Evolutionary conservation across 805 yeast genomes (phyloP), one percentile per base, ranked within the genome.

Genomic region (Tetrapisispora phaffii): DNA sequence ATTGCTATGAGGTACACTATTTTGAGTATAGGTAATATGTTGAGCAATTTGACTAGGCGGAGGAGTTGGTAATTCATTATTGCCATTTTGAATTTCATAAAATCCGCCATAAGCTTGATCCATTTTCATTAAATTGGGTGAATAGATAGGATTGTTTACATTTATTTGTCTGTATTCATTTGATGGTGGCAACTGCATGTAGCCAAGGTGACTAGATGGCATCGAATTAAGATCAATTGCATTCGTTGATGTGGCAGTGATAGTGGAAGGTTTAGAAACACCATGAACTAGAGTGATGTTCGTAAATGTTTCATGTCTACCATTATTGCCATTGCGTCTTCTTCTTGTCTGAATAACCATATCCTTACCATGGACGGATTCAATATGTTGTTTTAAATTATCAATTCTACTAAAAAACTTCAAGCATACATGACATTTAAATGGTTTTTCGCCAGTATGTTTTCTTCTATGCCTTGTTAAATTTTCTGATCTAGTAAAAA

Each of bases 361-460:
- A n/a, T 41, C 29, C 20, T 38, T 48, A 17, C 80, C 78, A 53
- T 82, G 88, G 12, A 82, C 88, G 0, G 96, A 84, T 58, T 87
- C 95, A 47, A 82, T 81, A 66, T 89, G 96, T 67, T 89, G 97
- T 47, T 96, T 74, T 50, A 89, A 71, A 61, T 89, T 89, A 64
- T 89, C 97, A 47, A 89, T 67, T 39, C 97, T 73, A 16, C 88
- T 80, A 59, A 88, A 88, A 57, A 78, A 75, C 57, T 88, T 79
- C 34, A 79, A 71, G 60, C 95, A 85, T 62, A 82, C 84, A 37
- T 80, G 82, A 63, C 97, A 88, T 41, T 82, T 77, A 60, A 86
- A 88, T 3, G 97, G 97, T 46, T 95, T 71, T 63, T 88, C 97
- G 34, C 96, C 96, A 1, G 96, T 89, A 62, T 88, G 97, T 55